Evolutionary conservation across 2,329 filamentous ascomycete species (phyloP), one percentile per base, ranked within the genome.

Genomic region (Pestalotiopsis sp.): DNA sequence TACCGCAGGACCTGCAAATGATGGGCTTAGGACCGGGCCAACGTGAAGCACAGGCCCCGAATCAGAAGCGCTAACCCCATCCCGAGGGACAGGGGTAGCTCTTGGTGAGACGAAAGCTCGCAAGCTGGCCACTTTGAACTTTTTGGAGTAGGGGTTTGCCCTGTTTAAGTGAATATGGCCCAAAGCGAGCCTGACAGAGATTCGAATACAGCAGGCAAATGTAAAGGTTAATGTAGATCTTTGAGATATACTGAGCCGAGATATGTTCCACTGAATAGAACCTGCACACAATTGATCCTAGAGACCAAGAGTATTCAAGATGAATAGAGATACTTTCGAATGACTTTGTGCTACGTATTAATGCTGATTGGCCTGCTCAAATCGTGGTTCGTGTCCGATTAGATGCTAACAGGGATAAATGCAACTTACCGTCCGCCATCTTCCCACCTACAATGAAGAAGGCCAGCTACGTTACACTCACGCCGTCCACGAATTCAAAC

Each of bases 51-150:
- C 14, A 20, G 14, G 45, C 20, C 14, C 45, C 14, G 45, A 3
- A 52, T 52, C 14, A 20, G 20, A 20, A 20, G 59, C 59, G 59
- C 59, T 62, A 62, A 31, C 13, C 59, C 59, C 27, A 39, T 52
- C 27, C 27, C 17, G 31, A 39, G n/a, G 36, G 38, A 23, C 64
- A 59, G 56, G 64, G 64, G 64, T 66, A 66, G 64, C 64, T 66
- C 36, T 66, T 17, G 20, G 25, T 66, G 63, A 66, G 52, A 66
- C 63, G 52, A 39, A 58, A 66, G 64, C 64, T 66, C 64, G 64
- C 64, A 66, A 66, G 64, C 64, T 66, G 64, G 64, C 64, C 64
- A 66, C 64, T 66, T 66, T 60, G 64, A 66, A 66, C 64, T 57
- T 56, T 66, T 66, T 56, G 64, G 45, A 58, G 45, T n/a, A 57